Evolutionary conservation across 176 grass and related monocot species (phyloP), one percentile per base, ranked within the genome.

Genomic region (Aechmea fasciata): DNA sequence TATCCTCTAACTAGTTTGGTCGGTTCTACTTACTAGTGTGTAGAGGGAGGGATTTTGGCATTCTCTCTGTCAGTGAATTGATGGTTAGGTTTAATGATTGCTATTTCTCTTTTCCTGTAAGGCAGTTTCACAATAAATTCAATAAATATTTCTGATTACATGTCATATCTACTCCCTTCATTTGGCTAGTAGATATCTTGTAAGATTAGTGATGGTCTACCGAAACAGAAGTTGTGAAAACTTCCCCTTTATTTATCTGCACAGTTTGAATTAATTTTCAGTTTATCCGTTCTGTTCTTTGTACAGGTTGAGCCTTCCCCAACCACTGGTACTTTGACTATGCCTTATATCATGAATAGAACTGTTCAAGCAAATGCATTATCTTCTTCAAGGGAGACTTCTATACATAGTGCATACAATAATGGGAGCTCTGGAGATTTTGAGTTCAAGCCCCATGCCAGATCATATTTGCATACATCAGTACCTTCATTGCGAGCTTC

Each of bases 241-340:
- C 33, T 41, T 41, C 33, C 33, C 4, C 33, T 41, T 41, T 41
- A 41, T 41, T 41, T 41, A 41, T 41, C 33, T 41, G 33, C 33
- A 41, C 33, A 41, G 33, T 41, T 41, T 41, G 33, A 41, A 41
- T 41, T 41, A 41, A 41, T 41, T 41, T 41, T 41, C 33, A 0
- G 17, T 20, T 10, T 9, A 73, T 24, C 67, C 6, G 19, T 72
- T 62, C 51, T 52, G 18, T 25, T 83, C 82, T 51, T 26, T 79
- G 48, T 88, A 74, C 80, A 99, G 95, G 90, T 85, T 81, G 95
- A 99, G 67, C 95, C 90, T n/a, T 99, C 95, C 66, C 95, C 95
- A 9, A 99, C 95, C 19, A 99, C 95, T 78, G 95, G 95, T 78
- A 88, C 90, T 63, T 74, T 97, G 57, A 84, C 76, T 76, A 92